Evolutionary conservation across 352 stramenopile genomes (phyloP), one percentile per base, ranked within the genome.

Genomic region (Pythium rishiriense): DNA sequence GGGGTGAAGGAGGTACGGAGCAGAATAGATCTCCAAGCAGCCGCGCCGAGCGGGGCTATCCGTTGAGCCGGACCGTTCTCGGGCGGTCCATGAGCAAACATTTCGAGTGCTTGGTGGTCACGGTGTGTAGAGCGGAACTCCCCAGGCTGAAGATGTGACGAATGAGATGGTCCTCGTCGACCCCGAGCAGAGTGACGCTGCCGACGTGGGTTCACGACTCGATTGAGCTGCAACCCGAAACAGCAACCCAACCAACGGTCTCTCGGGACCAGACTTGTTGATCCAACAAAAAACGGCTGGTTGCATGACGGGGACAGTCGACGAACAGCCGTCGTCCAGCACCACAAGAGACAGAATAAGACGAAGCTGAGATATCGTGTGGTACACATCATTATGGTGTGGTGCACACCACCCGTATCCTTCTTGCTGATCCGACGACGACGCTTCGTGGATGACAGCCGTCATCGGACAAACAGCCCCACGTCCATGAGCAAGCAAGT

Each of bases 401-500:
- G 56, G 56, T 53, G 43, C 56, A 63, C 56, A 12, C 31, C 9
- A 48, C 6, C 3, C 12, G 33, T 26, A 55, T 55, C 43, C 35
- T 19, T 11, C n/a, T n/a, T 35, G 35, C 35, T 4, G 6, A 7
- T 50, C 26, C 12, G 45, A 10, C 45, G 45, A 39, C 54, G 54
- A 52, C 54, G 42, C 17, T 24, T 41, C 9, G 14, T 41, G 14
- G 6, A 41, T 17, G 5, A 14, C 31, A 37, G 33, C 15, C 58
- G 58, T 50, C 58, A 49, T 66, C 58, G 58, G 58, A 59, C 29
- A 21, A 55, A n/a, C n/a, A n/a, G n/a, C n/a, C 26, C 22, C 29
- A 1, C 8, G 15, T 51, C 25, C 24, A 60, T 60, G 53, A 4
- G 2, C 39, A 33, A 51, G 11, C 43, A 39, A 25, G 3, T 22